A percentile compares a stretch with the other conserved stretches of the same genome.
Evolutionary conservation across 1,139 yeast genomes (phyloP).

Genomic region (Lodderomyces margitis): DNA sequence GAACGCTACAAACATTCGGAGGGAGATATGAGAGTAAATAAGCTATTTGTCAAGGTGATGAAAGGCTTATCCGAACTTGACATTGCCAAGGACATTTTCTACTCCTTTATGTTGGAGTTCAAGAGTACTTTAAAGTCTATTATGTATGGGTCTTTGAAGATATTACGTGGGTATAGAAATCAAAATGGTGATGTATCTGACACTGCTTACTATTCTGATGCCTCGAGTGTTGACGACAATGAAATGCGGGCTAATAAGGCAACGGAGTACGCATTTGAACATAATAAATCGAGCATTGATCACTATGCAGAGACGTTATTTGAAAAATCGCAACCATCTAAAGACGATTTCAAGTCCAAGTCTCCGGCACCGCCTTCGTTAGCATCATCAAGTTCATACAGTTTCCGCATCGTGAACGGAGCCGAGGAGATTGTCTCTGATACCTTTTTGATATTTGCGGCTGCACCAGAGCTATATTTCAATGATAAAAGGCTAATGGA

Average conservation of each 20-base stretch:
- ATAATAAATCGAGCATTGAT: constrained; percentile 13
- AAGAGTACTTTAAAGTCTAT: constrained; percentile 26
- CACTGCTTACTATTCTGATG: constrained; percentile 11
- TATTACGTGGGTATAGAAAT: constrained; percentile 25
- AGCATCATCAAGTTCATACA: constrained; percentile 8
- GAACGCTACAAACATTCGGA: constrained; percentile 25
- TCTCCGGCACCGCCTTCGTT: constrained; percentile 1
- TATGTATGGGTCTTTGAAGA: constrained; percentile 30
- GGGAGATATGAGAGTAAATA: constrained; percentile 30
- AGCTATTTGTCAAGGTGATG: constrained; percentile 38
- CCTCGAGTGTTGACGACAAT: constrained; percentile 9
- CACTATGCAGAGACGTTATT: constrained; percentile 13
- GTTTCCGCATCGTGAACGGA: constrained; percentile 15
- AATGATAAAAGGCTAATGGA: constrained; percentile 29
- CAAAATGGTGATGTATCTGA: constrained; percentile 7
- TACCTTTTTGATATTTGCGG: constrained; percentile 33
- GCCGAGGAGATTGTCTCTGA: constrained; percentile 38
- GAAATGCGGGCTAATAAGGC: constrained; percentile 6
- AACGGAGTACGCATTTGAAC: constrained; percentile 8
- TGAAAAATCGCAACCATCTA: constrained; percentile 1
- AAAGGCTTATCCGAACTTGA: constrained; percentile 35
- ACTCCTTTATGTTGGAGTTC: constrained; percentile 23
- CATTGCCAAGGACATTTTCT: constrained; percentile 24
- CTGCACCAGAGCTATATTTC: constrained; percentile 37
- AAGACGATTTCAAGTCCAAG: not conserved